Conservation (phyloP, 2,329 filamentous ascomycete species). For the Colletotrichum liaoningense region DNA sequence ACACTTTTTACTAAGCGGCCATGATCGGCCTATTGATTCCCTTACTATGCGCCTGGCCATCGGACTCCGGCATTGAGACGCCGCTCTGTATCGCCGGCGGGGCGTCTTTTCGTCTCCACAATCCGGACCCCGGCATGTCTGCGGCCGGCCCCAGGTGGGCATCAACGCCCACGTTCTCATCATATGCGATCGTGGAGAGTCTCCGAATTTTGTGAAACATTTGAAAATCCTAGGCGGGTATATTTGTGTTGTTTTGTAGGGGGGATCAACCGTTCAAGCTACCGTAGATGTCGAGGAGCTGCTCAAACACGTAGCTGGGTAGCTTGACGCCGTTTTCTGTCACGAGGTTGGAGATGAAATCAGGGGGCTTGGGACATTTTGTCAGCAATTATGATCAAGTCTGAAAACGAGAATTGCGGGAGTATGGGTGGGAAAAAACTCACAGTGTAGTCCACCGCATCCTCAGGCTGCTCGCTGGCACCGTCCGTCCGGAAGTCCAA, state of each 20-base stretch:
- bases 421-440: constrained; percentile 39
- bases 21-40: not conserved
- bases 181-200: too few species aligned
- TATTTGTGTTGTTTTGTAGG: not conserved
- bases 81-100: not conserved
- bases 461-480: constrained; percentile 56
- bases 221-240: not conserved
- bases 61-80: too few species aligned
- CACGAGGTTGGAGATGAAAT: constrained; percentile 77
- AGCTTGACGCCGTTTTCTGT: constrained; percentile 81
- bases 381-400: constrained; percentile 39
- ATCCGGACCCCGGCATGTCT: not conserved
- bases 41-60: not conserved
- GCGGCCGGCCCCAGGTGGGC: not conserved
- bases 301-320: constrained; percentile 76
- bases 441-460: constrained; percentile 79
- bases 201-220: not conserved
- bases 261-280: constrained; percentile 44
- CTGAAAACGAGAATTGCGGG: too few species aligned
- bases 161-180: not conserved
- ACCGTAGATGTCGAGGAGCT: constrained; percentile 73
- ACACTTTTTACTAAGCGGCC: not conserved
- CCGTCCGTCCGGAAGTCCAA: constrained; percentile 76
- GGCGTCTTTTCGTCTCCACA: not conserved
- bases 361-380: constrained; percentile 64